phyloP scores from a whole-genome alignment of 148 eudicot genomes.

The Simmondsia chinensis region DNA sequence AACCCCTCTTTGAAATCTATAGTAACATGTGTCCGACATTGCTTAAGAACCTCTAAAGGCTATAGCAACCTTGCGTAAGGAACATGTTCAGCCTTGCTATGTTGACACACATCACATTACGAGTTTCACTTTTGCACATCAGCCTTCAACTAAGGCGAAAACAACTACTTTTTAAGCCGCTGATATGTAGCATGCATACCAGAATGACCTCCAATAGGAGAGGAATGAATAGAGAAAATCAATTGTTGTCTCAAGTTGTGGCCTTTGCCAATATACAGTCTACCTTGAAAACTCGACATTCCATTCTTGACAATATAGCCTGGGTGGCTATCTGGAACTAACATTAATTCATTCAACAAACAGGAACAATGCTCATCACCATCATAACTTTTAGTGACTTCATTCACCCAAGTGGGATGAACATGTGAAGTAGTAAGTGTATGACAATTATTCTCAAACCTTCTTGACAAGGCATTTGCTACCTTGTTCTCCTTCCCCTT shows the following conservation, averaged over 20 bases:
- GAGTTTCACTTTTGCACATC: background rate
- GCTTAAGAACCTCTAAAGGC: background rate
- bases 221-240: background rate
- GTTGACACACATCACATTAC: background rate
- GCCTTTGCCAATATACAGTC: too few species aligned
- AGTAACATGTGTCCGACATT: too few species aligned
- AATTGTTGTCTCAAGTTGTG: background rate
- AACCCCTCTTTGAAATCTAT: background rate
- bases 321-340: background rate
- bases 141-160: background rate
- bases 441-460: background rate
- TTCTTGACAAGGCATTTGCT: background rate
- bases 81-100: background rate
- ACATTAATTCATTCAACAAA: too few species aligned
- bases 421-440: too few species aligned
- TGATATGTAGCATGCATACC: too few species aligned
- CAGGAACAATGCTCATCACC: too few species aligned
- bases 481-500: background rate
- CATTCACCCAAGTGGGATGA: too few species aligned
- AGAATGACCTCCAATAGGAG: background rate
- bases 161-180: background rate
- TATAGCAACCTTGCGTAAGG: background rate
- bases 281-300: background rate
- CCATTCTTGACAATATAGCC: too few species aligned
- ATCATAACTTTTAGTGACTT: too few species aligned